Conservation (phyloP, 331 rosid genomes). For the Telfairia occidentalis region DNA sequence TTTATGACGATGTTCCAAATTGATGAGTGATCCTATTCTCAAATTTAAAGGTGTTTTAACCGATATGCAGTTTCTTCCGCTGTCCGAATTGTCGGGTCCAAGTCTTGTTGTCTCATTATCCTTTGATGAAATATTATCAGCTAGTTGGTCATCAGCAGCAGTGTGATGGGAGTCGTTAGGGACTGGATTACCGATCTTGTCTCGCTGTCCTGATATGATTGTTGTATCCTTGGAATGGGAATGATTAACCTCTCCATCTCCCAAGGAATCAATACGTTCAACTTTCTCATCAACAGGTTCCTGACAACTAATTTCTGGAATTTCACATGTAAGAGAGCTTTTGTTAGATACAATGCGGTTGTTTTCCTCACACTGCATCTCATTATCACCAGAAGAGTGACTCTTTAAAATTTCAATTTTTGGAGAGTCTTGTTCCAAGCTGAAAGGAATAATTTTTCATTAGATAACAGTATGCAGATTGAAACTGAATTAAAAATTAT, state of each 20-base stretch:
- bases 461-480: constrained; percentile 13
- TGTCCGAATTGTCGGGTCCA: constrained; percentile 17
- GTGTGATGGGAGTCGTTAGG: constrained; percentile 17
- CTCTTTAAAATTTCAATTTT: constrained; percentile 14
- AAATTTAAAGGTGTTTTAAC: background rate
- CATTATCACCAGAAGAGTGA: constrained; percentile 21
- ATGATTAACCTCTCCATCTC: constrained; percentile 26
- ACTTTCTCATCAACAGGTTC: constrained; percentile 28
- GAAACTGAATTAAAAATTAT: constrained; percentile 3
- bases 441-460: constrained; percentile 37
- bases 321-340: constrained; percentile 27
- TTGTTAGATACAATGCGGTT: constrained; percentile 26
- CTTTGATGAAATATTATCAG: constrained; percentile 17
- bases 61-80: constrained; percentile 13
- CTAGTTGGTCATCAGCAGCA: constrained; percentile 15
- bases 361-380: constrained; percentile 30
- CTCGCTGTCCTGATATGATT: constrained; percentile 22
- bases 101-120: constrained; percentile 26
- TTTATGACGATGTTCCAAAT: constrained; percentile 21
- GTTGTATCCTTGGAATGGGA: constrained; percentile 23
- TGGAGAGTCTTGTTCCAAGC: constrained; percentile 59
- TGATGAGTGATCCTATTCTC: constrained; percentile 15
- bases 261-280: constrained; percentile 22
- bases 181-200: constrained; percentile 19
- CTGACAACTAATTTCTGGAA: constrained; percentile 24